phyloP scores from a whole-genome alignment of 306 rosid species.

The Delonix regia region DNA sequence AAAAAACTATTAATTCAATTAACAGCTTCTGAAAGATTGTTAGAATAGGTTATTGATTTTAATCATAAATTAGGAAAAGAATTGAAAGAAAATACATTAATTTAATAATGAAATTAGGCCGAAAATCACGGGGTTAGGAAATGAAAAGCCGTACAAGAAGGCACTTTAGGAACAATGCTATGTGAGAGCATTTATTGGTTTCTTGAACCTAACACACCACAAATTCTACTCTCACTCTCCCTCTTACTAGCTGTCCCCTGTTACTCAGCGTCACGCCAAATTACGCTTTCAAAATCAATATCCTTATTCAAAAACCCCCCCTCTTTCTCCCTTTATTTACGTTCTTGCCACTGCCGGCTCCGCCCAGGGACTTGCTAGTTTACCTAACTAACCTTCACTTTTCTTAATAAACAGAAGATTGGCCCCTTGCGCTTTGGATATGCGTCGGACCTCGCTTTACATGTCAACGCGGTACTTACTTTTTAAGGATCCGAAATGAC shows the following conservation, averaged over 20 bases:
- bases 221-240: too few relatives aligned
- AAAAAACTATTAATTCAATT: too few relatives aligned
- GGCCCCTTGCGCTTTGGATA: not conserved
- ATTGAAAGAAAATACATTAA: too few relatives aligned
- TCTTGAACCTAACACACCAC: too few relatives aligned
- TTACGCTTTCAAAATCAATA: not conserved
- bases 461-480: constrained; percentile 16
- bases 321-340: not conserved
- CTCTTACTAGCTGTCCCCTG: not conserved
- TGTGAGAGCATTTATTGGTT: not conserved
- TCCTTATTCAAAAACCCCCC: not conserved
- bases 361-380: too few relatives aligned
- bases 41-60: too few relatives aligned
- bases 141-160: not conserved
- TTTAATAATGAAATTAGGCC: too few relatives aligned
- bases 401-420: not conserved
- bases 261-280: not conserved
- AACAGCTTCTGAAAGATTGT: too few relatives aligned
- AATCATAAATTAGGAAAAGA: too few relatives aligned
- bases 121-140: not conserved
- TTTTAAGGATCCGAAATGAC: not conserved
- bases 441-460: constrained; percentile 6
- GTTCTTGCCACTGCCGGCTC: not conserved
- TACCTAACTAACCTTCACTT: not conserved
- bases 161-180: not conserved